Conservation (phyloP, 148 eudicot species). For the Diospyros lotus region DNA sequence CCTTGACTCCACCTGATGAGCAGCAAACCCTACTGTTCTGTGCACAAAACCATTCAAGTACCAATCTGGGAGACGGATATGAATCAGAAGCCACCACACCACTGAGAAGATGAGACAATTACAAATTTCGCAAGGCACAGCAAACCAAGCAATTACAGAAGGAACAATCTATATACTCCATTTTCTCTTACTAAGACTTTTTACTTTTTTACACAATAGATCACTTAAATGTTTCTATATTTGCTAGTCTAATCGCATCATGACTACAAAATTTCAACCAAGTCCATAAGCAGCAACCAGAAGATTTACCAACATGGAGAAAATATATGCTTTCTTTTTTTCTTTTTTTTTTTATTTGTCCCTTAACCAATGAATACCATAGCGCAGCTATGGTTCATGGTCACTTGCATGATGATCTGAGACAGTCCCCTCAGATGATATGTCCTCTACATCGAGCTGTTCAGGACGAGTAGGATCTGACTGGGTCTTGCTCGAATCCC, state of each 20-base stretch:
- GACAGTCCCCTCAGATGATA: constrained; percentile 52
- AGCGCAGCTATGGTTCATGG: constrained; percentile 11
- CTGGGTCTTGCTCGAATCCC: constrained; percentile 44
- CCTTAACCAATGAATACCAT: constrained; percentile 8
- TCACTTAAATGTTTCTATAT: constrained; percentile 13
- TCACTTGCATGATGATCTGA: constrained; percentile 35
- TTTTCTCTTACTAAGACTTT: constrained; percentile 10
- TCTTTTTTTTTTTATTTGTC: neutral
- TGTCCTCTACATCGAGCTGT: constrained; percentile 31
- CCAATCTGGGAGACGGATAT: neutral
- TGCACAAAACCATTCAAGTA: no score
- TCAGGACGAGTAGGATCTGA: constrained; percentile 31
- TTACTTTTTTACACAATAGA: neutral
- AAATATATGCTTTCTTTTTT: no score
- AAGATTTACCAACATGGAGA: neutral
- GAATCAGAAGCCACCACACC: neutral
- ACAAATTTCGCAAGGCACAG: neutral
- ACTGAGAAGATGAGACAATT: neutral
- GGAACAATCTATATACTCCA: neutral
- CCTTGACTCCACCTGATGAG: no score
- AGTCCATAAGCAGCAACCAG: constrained; percentile 1
- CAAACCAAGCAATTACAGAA: neutral
- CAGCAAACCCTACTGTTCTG: no score
- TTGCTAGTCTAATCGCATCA: constrained; percentile 9
- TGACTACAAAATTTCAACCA: constrained; percentile 19